A percentile compares a stretch with the other conserved stretches of the same genome.
Evolutionary conservation across 148 eudicot species (phyloP).

Genomic region (Linanthus parryae): DNA sequence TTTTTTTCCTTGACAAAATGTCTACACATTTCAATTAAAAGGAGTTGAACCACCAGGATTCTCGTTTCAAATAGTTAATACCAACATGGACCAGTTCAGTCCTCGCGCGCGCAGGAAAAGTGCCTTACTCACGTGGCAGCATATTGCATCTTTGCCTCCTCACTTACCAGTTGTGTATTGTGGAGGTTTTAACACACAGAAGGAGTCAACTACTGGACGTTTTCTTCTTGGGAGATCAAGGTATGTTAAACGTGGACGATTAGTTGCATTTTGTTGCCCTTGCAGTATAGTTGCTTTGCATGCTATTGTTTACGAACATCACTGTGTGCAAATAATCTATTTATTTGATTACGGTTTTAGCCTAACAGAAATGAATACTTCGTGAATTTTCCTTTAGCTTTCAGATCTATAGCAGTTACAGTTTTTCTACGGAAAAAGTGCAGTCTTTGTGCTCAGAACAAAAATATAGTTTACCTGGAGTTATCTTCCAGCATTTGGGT

Average conservation of each 20-base stretch:
- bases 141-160: slow-evolving; percentile 96
- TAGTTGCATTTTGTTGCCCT: too few species aligned
- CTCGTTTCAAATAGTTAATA: slow-evolving; percentile 92
- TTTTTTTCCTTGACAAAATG: slow-evolving; percentile 59
- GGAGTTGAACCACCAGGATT: slow-evolving; percentile 96
- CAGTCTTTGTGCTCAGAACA: too few species aligned
- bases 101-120: slow-evolving; percentile 95
- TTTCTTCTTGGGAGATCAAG: slow-evolving; percentile 99
- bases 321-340: too few species aligned
- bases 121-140: slow-evolving; percentile 99
- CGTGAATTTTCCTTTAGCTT: too few species aligned
- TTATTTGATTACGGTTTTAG: too few species aligned
- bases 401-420: too few species aligned
- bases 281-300: too few species aligned
- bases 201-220: slow-evolving; percentile 98
- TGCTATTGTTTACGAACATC: too few species aligned
- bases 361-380: too few species aligned
- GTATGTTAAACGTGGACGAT: slow-evolving; percentile 39
- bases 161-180: slow-evolving; percentile 86
- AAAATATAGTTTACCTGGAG: too few species aligned
- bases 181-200: slow-evolving; percentile 97
- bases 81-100: slow-evolving; percentile 88
- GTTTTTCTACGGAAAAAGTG: too few species aligned
- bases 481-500: too few species aligned
- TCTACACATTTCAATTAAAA: slow-evolving; percentile 92